Evolutionary conservation across 2,329 filamentous ascomycete species (phyloP), one percentile per base, ranked within the genome.

Genomic region (Lachnellula arida): DNA sequence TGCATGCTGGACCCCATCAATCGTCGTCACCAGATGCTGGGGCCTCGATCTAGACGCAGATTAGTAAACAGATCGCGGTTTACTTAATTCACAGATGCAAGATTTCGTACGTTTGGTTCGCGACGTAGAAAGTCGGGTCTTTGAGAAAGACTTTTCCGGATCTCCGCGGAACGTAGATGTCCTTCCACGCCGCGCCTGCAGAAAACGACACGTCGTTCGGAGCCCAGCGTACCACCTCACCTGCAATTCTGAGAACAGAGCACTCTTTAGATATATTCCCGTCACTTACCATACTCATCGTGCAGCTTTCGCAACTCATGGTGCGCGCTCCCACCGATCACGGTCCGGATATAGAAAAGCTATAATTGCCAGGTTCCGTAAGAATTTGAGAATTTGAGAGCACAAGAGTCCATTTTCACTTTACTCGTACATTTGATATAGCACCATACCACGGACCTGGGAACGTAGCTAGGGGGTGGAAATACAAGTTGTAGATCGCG

Each of bases 151-250:
- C 22, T 15, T n/a, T 4, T 9, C 42, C 42, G 3, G 23, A 17
- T 39, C 46, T 53, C n/a, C 57, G 54, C 35, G 52, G 52, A 5
- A 64, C 67, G 51, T 68, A 68, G 44, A 71, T 68, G 8, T 61
- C 63, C 56, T 66, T 65, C 60, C 60, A 65, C 14, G 68, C 64
- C 15, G 62, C 46, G 1, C 60, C 59, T 5, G 65, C 61, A 35
- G 49, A 57, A 19, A 49, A 69, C 32, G 66, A 67, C 14, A 71
- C 59, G 53, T 70, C 63, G 14, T 67, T 64, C 0, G 65, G 67
- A 2, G 59, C 56, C 5, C 68, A 35, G 5, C 69, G 67, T 2
- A 71, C 62, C 5, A 69, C 55, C 67, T 67, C 25, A 58, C 51
- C 22, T 65, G 34, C 8, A 35, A 19, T 19, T 19, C 19, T 19